Percentiles rank a stretch among this genome's conserved stretches.
Conservation (phyloP, 1,284 basidiomycete species). For the Irpex lacteus region DNA sequence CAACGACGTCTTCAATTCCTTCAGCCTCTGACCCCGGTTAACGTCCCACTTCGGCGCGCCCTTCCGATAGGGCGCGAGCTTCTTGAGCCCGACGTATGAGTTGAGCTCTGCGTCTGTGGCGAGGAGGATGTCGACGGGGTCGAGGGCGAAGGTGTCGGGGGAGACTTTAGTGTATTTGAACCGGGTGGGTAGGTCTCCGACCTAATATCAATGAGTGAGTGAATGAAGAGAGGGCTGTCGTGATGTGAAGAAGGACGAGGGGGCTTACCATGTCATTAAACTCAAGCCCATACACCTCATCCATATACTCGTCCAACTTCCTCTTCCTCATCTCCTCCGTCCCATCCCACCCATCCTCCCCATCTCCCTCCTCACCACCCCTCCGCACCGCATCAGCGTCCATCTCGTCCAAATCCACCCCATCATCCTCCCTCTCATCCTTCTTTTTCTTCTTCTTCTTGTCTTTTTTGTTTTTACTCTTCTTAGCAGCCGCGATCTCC, state of each 20-base stretch:
- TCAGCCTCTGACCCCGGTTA: conserved; percentile 63
- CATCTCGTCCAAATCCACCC: conserved; percentile 68
- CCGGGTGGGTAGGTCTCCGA: conserved; percentile 87
- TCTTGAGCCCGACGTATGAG: conserved; percentile 85
- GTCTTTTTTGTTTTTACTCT: conserved; percentile 53
- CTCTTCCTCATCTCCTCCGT: conserved; percentile 84
- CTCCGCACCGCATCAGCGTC: conserved; percentile 59
- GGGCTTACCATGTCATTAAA: conserved; percentile 90
- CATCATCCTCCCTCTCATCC: conserved; percentile 39
- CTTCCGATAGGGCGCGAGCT: conserved; percentile 85
- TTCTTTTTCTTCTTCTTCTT: conserved; percentile 33
- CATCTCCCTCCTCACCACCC: conserved; percentile 27
- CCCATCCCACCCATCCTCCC: conserved; percentile 73
- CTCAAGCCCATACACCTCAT: conserved; percentile 86
- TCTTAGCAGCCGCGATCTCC: conserved; percentile 43
- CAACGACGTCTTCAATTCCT: conserved; percentile 50
- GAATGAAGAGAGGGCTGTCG: too few relatives aligned
- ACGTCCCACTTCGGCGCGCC: conserved; percentile 58
- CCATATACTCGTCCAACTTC: conserved; percentile 84
- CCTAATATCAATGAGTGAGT: conserved; percentile 49
- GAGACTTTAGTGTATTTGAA: conserved; percentile 88
- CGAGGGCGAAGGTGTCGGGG: conserved; percentile 70
- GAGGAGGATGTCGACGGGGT: conserved; percentile 86
- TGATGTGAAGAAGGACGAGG: too few relatives aligned
- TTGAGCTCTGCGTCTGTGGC: conserved; percentile 95